A percentile compares a stretch with the other conserved stretches of the same genome.
These are phyloP conservation scores for Yarrowia deformans DNA, from an alignment of 805 yeast genomes.

Conservation along the genomic window DNA sequence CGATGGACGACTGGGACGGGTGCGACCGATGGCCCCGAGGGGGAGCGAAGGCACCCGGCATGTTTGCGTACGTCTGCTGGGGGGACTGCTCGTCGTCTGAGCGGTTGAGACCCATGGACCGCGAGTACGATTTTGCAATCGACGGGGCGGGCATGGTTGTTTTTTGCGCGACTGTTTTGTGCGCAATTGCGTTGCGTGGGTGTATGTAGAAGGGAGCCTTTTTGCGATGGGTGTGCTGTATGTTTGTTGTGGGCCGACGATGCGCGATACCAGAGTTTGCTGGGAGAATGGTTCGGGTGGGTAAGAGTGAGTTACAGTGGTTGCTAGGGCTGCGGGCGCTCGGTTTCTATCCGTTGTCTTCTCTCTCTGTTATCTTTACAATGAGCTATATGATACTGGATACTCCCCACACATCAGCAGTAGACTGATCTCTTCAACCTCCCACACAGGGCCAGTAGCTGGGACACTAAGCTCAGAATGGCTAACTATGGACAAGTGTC, in stretches of 20 bases:
- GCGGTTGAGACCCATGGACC: conserved; percentile 39
- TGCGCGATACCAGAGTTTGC: conserved; percentile 25
- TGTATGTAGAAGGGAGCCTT: conserved; percentile 29
- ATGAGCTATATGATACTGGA: neutral
- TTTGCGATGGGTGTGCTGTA: conserved; percentile 24
- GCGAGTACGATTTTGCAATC: conserved; percentile 39
- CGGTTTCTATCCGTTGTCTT: neutral
- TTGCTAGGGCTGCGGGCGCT: neutral
- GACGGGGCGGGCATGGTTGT: conserved; percentile 37
- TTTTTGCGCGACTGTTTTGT: conserved; percentile 7
- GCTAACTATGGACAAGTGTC: conserved; percentile 3
- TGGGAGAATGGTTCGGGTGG: conserved; percentile 26
- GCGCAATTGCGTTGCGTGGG: conserved; percentile 33
- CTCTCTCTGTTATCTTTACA: neutral
- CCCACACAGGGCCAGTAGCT: neutral
- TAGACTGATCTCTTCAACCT: conserved; percentile 15
- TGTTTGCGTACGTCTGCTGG: conserved; percentile 32
- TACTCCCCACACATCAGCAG: neutral
- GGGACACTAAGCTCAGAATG: conserved; percentile 1
- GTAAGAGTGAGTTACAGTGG: neutral
- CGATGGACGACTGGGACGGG: conserved; percentile 25
- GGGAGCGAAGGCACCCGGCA: conserved; percentile 33
- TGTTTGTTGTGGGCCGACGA: conserved; percentile 39
- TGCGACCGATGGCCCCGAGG: conserved; percentile 14
- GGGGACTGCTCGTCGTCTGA: conserved; percentile 36